These are phyloP conservation scores for Phaeoacremonium minimum DNA, from an alignment of 2,329 filamentous ascomycete genomes.

Conservation along the genomic window DNA sequence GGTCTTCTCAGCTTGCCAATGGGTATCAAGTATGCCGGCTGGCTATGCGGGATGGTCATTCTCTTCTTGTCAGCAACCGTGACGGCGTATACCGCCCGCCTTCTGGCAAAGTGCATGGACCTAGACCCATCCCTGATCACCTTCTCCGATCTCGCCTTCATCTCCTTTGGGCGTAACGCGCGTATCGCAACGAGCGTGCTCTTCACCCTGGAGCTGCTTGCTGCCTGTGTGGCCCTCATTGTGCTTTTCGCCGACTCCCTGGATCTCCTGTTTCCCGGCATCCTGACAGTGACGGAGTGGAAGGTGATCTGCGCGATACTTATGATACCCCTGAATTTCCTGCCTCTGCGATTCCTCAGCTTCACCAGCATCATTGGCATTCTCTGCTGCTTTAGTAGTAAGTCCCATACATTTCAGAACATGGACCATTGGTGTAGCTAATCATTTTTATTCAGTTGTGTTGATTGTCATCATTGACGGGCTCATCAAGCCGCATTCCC, in stretches of 20 bases:
- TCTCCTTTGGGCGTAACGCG: constrained; percentile 80
- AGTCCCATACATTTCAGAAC: constrained; percentile 30
- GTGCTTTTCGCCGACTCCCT: constrained; percentile 94
- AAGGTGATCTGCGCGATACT: constrained; percentile 79
- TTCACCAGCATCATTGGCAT: constrained; percentile 94
- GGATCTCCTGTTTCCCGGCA: constrained; percentile 68
- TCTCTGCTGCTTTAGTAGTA: constrained; percentile 80
- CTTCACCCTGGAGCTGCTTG: constrained; percentile 83
- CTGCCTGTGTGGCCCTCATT: constrained; percentile 82
- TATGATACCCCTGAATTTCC: constrained; percentile 76
- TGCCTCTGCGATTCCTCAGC: constrained; percentile 78
- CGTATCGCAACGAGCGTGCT: constrained; percentile 78
- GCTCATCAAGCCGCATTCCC: constrained; percentile 71
- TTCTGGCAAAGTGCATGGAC: constrained; percentile 85
- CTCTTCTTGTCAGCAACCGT: constrained; percentile 69
- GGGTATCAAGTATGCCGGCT: constrained; percentile 82
- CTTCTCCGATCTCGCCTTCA: constrained; percentile 88
- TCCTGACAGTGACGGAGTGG: constrained; percentile 66
- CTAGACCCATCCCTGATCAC: constrained; percentile 82
- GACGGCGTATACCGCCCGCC: constrained; percentile 80
- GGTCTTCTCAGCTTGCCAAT: constrained; percentile 85
- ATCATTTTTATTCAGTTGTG: constrained; percentile 55
- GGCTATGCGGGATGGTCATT: constrained; percentile 76
- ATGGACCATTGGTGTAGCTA: constrained; percentile 6
- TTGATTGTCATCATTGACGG: constrained; percentile 79